Percentiles rank a stretch among this genome's conserved stretches.
phyloP scores from a whole-genome alignment of 176 grass and related monocot species.

The Avena atlantica region DNA sequence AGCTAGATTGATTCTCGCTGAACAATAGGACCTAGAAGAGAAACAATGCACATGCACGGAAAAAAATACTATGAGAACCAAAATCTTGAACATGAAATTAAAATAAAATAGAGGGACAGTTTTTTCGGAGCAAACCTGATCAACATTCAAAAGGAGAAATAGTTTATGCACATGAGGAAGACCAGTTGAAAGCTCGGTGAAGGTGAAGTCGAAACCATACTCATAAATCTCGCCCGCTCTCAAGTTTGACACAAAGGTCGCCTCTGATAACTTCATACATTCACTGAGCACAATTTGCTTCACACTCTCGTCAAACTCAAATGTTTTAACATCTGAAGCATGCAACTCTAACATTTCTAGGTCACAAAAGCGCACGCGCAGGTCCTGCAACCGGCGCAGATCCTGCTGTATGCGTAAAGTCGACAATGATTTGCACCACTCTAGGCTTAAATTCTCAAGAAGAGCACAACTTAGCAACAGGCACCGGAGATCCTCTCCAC shows the following conservation, averaged over 20 bases:
- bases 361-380: neutral
- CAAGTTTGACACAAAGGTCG: neutral
- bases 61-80: neutral
- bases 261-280: neutral
- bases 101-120: neutral
- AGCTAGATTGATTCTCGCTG: neutral
- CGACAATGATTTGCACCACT: neutral
- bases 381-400: neutral
- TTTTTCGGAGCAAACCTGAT: neutral
- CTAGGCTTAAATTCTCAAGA: neutral
- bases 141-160: slow-evolving; percentile 7
- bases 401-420: neutral
- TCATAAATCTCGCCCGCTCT: neutral
- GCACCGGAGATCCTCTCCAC: neutral
- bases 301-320: slow-evolving; percentile 5
- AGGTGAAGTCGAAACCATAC: neutral
- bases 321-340: neutral
- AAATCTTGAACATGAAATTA: neutral
- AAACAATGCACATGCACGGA: neutral
- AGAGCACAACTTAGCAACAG: neutral
- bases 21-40: neutral
- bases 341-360: neutral
- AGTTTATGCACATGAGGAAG: slow-evolving; percentile 23
- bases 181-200: neutral
- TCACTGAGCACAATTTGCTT: neutral